Base-by-base conservation (phyloP, 129 eudicot species). In the Saussurea involucrata region DNA sequence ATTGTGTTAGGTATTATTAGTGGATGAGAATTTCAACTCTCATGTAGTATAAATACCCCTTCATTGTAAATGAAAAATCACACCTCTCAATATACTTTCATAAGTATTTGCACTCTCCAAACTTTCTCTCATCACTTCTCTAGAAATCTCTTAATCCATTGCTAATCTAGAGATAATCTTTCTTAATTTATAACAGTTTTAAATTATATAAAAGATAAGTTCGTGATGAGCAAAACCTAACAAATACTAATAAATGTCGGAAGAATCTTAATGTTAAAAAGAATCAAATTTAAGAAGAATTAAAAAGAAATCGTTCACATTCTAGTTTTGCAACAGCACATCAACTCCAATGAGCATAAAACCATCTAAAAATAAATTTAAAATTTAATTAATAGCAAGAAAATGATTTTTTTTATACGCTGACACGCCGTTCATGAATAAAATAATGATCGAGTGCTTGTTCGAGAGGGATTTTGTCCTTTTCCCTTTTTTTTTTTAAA, bases 351-450 rank as follows among this genome's bases (percentile, higher is more conserved):
- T 72, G 53, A 42, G 71, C 15, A 71, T 60, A 29, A 78, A 60
- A 53, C 42, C 36, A 69, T 66, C 36, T n/a, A 61, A 27, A 78
- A 17, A 53, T 25, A 36, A 63, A 24, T 78, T 60, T 0, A 22
- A 69, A 78, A 24, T 17, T 15, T 42, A 17, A 20, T 34, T 8
- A 67, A 1, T 25, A 71, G 0, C 60, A 37, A 36, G 5, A 37
- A 63, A 27, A 25, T 0, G 3, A 10, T 5, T 6, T 10, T 20
- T 9, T 31, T 42, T 40, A 79, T 70, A 64, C 66, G 6, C 82
- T 49, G 77, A 79, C 82, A 42, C 70, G 82, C 83, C 77, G 72
- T 79, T 79, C 77, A 79, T 25, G 22, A 44, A 20, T 79, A 71
- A 61, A 71, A 70, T 63, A 79, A 18, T 37, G 66, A 4, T 55